Conservation (phyloP, 2,329 filamentous ascomycete species). For the Cadophora sp. region DNA sequence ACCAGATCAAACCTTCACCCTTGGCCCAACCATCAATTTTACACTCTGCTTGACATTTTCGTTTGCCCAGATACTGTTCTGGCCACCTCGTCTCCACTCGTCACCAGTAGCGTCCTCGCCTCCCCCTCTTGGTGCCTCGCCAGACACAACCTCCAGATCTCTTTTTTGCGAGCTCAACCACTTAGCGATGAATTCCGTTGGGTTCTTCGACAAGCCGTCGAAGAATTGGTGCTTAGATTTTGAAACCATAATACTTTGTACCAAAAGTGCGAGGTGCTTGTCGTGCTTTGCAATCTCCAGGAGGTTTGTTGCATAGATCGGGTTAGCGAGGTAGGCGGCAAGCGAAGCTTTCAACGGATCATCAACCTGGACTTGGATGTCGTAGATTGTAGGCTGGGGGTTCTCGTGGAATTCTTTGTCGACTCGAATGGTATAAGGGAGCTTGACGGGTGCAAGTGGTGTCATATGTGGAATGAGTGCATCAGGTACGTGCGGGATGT, state of each 20-base stretch:
- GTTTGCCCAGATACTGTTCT: slow-evolving; percentile 67
- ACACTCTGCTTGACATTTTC: slow-evolving; percentile 69
- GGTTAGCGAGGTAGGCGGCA: slow-evolving; percentile 69
- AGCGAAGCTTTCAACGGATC: slow-evolving; percentile 78
- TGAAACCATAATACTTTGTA: slow-evolving; percentile 82
- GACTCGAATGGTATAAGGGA: slow-evolving; percentile 92
- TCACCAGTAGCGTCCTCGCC: slow-evolving; percentile 62
- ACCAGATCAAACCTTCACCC: slow-evolving; percentile 32
- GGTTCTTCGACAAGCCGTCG: slow-evolving; percentile 78
- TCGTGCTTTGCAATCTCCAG: slow-evolving; percentile 80
- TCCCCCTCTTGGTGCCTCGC: slow-evolving; percentile 56
- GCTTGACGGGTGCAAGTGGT: slow-evolving; percentile 79
- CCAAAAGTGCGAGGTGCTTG: slow-evolving; percentile 81
- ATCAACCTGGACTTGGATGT: slow-evolving; percentile 83
- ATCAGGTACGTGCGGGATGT: slow-evolving; percentile 85
- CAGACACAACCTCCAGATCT: slow-evolving; percentile 45
- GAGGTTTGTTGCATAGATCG: slow-evolving; percentile 73
- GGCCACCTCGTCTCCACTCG: slow-evolving; percentile 73
- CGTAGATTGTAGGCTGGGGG: slow-evolving; percentile 84
- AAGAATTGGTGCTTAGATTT: slow-evolving; percentile 94
- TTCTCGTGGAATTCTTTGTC: slow-evolving; percentile 82
- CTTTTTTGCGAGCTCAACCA: slow-evolving; percentile 91
- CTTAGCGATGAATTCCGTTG: slow-evolving; percentile 80
- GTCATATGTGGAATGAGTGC: slow-evolving; percentile 80
- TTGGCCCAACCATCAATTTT: slow-evolving; percentile 57